Evolutionary conservation across 2,329 filamentous ascomycete genomes (phyloP).

Genomic region (Hymenotorrendiella dingleyae): DNA sequence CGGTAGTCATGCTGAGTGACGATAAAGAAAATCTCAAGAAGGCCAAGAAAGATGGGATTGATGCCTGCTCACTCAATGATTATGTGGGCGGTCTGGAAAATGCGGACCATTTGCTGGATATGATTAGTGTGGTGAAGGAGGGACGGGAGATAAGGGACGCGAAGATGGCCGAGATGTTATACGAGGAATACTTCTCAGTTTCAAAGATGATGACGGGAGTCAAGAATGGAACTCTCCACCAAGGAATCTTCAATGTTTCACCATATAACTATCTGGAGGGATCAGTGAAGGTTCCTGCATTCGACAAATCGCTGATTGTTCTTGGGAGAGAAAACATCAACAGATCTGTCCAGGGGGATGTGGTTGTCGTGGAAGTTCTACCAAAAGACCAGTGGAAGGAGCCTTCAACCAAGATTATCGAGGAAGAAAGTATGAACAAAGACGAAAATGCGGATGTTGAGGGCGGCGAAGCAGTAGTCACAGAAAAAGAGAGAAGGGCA

Average conservation of each 20-base stretch:
- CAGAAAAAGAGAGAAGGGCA: constrained; percentile 77
- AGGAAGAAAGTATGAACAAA: constrained; percentile 85
- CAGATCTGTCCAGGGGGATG: constrained; percentile 82
- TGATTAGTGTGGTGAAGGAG: constrained; percentile 79
- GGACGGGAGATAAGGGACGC: constrained; percentile 57
- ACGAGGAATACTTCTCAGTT: constrained; percentile 81
- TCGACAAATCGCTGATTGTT: constrained; percentile 81
- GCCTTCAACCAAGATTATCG: constrained; percentile 90
- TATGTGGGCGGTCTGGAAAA: constrained; percentile 85
- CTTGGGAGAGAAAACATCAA: constrained; percentile 96
- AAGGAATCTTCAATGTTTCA: constrained; percentile 93
- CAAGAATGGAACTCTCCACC: constrained; percentile 82
- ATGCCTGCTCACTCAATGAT: constrained; percentile 60
- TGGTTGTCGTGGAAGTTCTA: constrained; percentile 88
- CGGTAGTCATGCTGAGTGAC: constrained; percentile 89
- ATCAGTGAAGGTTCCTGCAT: constrained; percentile 81
- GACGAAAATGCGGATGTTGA: constrained; percentile 91
- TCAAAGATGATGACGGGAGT: constrained; percentile 94
- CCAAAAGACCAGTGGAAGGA: constrained; percentile 96
- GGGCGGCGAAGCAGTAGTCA: constrained; percentile 69
- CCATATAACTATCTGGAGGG: constrained; percentile 98
- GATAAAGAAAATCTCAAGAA: constrained; percentile 83
- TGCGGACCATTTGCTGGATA: constrained; percentile 79
- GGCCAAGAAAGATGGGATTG: constrained; percentile 68
- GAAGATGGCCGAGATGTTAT: constrained; percentile 63